Evolutionary conservation across 805 yeast genomes (phyloP), one percentile per base, ranked within the genome.

Genomic region (Zygosaccharomyces gambellarensis): DNA sequence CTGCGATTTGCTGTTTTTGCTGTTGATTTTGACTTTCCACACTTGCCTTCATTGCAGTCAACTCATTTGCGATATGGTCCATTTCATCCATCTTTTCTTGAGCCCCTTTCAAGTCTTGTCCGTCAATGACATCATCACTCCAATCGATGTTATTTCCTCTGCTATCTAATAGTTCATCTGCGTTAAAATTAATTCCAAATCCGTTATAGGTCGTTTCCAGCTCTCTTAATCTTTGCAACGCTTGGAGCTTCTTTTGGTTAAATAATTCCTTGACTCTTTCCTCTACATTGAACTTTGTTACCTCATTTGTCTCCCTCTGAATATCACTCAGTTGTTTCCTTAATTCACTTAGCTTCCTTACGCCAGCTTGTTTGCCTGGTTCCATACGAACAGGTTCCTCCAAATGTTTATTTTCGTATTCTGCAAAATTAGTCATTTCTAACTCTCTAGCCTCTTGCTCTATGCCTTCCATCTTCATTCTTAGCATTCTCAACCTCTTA

Each of bases 391-490:
- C 41, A 5, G 61, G 57, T 4, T 57, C 44, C 12, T 59, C 55
- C 5, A 49, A 40, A 10, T 45, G 28, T 43, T 50, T 51, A 45
- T 63, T 54, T 52, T 69, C 56, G 48, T 54, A 54, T 29, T 81
- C 87, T 25, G 79, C 83, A 59, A 88, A 90, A 56, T 89, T 94
- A 19, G 87, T 85, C 79, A 81, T 83, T 64, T 92, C 97, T 50
- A 92, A 74, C 60, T 85, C 87, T 52, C 95, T 72, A 0, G 97
- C 97, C 71, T 87, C 87, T 43, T 79, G 78, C 62, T 87, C 96
- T 46, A 90, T 75, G 54, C 80, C 83, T 51, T 87, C 95, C 96
- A 89, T 89, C 62, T 84, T 79, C 58, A 84, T 87, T 48, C 96
- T 75, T 58, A 90, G 73, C 39, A 80, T 83, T 52, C 94, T 76